Base-by-base conservation (phyloP, 2,329 filamentous ascomycete species). In the Aspergillus pseudoviridinutans region DNA sequence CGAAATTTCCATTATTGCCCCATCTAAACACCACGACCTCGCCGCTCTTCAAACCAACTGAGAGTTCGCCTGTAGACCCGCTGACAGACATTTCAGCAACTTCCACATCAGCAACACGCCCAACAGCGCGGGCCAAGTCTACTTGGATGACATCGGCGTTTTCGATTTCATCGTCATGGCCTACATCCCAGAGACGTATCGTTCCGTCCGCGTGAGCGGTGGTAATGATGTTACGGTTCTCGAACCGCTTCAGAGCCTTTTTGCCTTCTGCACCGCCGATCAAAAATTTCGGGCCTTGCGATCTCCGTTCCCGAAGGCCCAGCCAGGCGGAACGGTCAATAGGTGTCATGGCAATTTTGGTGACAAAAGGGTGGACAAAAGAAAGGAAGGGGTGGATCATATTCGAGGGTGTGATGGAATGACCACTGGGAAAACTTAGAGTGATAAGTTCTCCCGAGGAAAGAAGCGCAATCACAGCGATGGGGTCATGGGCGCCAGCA, bases 91-190 rank as follows among this genome's bases (percentile, higher is more conserved):
- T 88, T n/a, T 84, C 79, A 0, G 88, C 87, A 9, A 97, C 84
- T 50, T 90, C 87, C 12, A 97, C 80, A 61, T 90, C 84, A 3
- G 91, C 85, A 59, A 84, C 88, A n/a, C 91, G 85, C 53, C 88
- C 89, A 4, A 97, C 80, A 2, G 93, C 90, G 61, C 91, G 84
- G 6, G 90, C 88, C 41, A 97, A 80, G 67, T 99, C 93, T 5
- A 96, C 86, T 75, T 99, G 93, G 25, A 97, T 78, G 54, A 91
- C 82, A 3, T 81, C 80, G 12, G 85, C 82, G 67, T 97, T 97
- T 73, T 99, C 94, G 52, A 99, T 89, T 67, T 97, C 91, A 69
- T 99, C 94, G 14, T 86, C 90, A 67, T 96, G 90, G 0, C 94
- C 94, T 22, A 88, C 85, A 74, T 99, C 94, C 92, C 92, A 99